Evolutionary conservation across 495 filamentous ascomycete species (phyloP), one percentile per base, ranked within the genome.

Genomic region (Bathelium albidoporum): DNA sequence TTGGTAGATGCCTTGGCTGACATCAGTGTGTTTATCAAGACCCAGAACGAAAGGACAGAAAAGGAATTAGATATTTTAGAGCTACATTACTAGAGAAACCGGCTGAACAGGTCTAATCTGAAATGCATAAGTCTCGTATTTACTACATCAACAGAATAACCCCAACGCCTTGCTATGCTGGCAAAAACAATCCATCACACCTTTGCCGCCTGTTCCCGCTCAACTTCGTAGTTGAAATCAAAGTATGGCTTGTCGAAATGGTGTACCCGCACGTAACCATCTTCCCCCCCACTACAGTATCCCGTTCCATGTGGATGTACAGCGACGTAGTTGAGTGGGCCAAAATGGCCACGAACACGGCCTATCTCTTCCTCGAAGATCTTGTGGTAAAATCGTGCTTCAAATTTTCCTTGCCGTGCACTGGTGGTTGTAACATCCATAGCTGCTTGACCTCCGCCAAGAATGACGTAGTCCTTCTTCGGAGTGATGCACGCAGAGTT

Each of bases 351-450:
- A 69, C 90, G 82, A 66, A 98, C 94, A 75, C 94, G 85, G 66
- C 94, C 95, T 73, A 97, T 95, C 81, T 98, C 94, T 74, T 97
- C 93, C 77, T 95, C 91, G 75, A 98, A 97, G 70, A 98, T 85
- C 81, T 93, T 96, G 84, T 98, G 94, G 81, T 95, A 98, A 82
- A 98, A 97, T 59, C 94, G 84, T 28, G 94, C 95, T 75, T 98
- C 94, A 81, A 98, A 98, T 77, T 97, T 97, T 75, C 94, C 94
- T 77, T 97, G 94, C 58, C 94, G 83, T 12, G 89, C 85, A 31
- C 86, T 87, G 44, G 94, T 98, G 20, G 89, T 95, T n/a, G 94
- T 98, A 74, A 98, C 94, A 76, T 97, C 94, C 90, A 96, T 96
- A 70, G 94, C 94, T 62, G 93, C 94, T 77, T 98, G 94, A 64